Evolutionary conservation across 208 protist genomes (phyloP).

Genomic region (Trypanosoma scelopori): DNA sequence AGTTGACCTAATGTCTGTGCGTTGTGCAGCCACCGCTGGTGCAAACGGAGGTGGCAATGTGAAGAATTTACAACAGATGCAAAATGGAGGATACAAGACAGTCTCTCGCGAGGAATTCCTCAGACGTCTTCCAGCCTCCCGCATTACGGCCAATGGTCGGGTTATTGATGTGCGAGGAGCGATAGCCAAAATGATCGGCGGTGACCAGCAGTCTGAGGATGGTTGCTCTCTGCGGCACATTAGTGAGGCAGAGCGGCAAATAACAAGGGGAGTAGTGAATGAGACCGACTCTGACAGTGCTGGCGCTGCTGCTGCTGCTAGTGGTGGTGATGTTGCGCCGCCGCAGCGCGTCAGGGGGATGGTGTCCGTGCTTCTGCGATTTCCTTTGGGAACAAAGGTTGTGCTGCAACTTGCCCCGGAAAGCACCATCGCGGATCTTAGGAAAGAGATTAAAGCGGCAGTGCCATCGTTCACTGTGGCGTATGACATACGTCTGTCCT

Average conservation of each 20-base stretch:
- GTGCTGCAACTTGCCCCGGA: slow-evolving; percentile 46
- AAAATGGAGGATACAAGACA: slow-evolving; percentile 30
- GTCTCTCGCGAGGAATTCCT: slow-evolving; percentile 60
- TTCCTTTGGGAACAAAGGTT: slow-evolving; percentile 67
- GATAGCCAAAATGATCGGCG: slow-evolving; percentile 54
- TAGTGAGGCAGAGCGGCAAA: slow-evolving; percentile 39
- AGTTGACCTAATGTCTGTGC: slow-evolving; percentile 56
- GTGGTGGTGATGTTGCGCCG: neutral
- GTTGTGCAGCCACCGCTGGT: slow-evolving; percentile 6
- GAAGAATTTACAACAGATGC: slow-evolving; percentile 13
- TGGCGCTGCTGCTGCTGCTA: neutral
- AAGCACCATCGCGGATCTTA: slow-evolving; percentile 64
- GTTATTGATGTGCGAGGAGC: slow-evolving; percentile 66
- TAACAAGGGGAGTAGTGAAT: neutral
- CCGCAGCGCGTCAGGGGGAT: slow-evolving; percentile 30
- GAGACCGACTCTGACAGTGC: neutral
- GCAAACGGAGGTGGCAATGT: slow-evolving; percentile 11
- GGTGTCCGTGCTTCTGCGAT: slow-evolving; percentile 62
- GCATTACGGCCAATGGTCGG: slow-evolving; percentile 66
- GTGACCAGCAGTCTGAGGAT: neutral
- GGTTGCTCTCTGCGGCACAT: slow-evolving; percentile 42
- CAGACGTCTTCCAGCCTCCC: slow-evolving; percentile 52
- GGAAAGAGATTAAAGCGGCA: slow-evolving; percentile 53
- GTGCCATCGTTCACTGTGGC: slow-evolving; percentile 40
- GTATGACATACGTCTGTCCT: slow-evolving; percentile 84